Base-by-base conservation (phyloP, 1,139 yeast genomes). In the Kodamaea arcana region DNA sequence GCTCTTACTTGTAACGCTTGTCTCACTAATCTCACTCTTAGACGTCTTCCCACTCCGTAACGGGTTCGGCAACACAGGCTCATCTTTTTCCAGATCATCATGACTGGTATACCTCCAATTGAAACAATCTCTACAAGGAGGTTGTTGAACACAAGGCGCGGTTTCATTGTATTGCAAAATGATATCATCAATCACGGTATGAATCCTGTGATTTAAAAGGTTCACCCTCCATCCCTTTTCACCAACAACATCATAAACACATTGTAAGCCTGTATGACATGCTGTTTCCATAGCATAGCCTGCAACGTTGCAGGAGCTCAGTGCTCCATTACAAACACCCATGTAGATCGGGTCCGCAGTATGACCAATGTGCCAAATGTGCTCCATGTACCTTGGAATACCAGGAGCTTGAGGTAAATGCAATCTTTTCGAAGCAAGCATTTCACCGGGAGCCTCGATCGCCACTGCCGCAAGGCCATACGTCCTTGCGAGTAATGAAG, bases 251-350 rank as follows among this genome's bases (percentile, higher is more conserved):
- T 92, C 98, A 60, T 92, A 94, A 15, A 83, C 73, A 56, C 98
- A 92, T 37, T 79, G 80, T 52, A 75, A 74, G 0, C 98, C 99
- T 0, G 96, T 78, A 56, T 92, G 99, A 54, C 99, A 92, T 27
- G 83, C 82, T 0, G 97, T 83, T 56, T 92, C 98, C 97, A 92
- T 83, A 9, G 98, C 98, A 58, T 88, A 92, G 0, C 98, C 98
- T 0, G 86, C 97, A 11, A 86, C 73, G 48, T 92, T 82, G 58
- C 99, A 92, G 3, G 92, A 62, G 1, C 95, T 83, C 7, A 94
- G 80, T 1, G 94, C 95, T 4, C 99, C 99, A 52, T 86, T 88
- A 57, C 98, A 92, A 5, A 87, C 90, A 0, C 99, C 99, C 94
- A 90, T 84, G 51, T 72, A 92, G 4, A 92, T 85, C 1, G 99